Evolutionary conservation across 2,329 filamentous ascomycete species (phyloP).

Genomic region (Pseudogymnoascus sp.): DNA sequence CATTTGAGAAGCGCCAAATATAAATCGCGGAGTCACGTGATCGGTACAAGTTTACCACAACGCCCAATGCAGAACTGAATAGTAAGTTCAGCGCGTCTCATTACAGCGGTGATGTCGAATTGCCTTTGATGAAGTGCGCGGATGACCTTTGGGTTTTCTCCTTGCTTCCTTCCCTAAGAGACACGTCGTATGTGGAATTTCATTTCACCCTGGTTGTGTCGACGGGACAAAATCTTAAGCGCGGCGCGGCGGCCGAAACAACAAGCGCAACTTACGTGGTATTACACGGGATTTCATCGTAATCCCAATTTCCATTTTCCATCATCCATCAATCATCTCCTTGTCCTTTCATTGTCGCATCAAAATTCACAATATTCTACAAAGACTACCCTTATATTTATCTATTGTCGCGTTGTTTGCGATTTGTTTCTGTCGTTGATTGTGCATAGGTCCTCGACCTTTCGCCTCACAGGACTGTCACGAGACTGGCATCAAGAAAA

Average conservation of each 20-base stretch:
- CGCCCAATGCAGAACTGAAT: background rate
- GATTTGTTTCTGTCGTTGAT: background rate
- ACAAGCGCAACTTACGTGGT: constrained; percentile 8
- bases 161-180: constrained; percentile 2
- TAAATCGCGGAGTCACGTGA: background rate
- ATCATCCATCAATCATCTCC: constrained; percentile 4
- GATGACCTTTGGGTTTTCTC: background rate
- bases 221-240: constrained; percentile 5
- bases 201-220: background rate
- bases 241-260: constrained; percentile 3
- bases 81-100: background rate
- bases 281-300: background rate
- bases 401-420: background rate
- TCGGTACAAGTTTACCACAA: background rate
- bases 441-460: background rate
- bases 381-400: background rate
- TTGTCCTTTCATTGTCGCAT: background rate
- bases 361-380: background rate
- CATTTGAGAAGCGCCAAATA: background rate
- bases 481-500: constrained; percentile 5
- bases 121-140: background rate
- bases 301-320: background rate
- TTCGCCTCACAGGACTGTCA: background rate
- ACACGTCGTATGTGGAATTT: background rate
- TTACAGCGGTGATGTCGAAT: background rate